Conservation (phyloP, 164 flowering plant genomes). For the Piper longum region DNA sequence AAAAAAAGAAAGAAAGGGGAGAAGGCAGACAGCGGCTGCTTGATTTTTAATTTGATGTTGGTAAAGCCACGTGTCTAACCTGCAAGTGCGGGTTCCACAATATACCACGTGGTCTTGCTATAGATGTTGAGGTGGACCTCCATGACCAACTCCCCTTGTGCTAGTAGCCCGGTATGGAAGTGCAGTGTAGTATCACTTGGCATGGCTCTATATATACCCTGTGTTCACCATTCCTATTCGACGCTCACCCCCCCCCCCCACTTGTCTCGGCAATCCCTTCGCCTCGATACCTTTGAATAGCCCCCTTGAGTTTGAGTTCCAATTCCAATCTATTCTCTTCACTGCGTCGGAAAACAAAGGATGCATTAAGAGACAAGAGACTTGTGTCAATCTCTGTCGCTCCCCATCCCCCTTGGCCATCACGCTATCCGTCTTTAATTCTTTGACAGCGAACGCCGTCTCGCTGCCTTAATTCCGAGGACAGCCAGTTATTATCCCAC, state of each 20-base stretch:
- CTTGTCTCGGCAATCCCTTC: neutral
- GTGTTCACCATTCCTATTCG: neutral
- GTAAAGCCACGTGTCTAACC: neutral
- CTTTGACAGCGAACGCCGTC: neutral
- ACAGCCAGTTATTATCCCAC: no score
- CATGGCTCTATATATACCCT: constrained; percentile 3
- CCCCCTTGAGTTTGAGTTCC: neutral
- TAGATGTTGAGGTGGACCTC: constrained; percentile 20
- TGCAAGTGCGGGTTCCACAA: constrained; percentile 19
- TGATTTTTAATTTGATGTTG: constrained; percentile 11
- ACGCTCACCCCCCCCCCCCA: constrained; percentile 1
- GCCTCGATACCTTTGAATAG: neutral
- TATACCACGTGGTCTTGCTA: constrained; percentile 48
- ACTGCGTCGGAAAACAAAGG: no score
- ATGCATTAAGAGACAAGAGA: neutral
- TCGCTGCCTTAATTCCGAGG: neutral
- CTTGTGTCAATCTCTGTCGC: constrained; percentile 1
- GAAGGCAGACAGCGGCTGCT: constrained; percentile 6
- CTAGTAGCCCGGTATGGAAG: neutral
- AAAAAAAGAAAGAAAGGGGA: no score
- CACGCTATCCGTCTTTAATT: neutral
- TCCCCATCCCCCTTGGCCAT: neutral
- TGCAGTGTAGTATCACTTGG: neutral
- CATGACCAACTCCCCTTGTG: neutral
- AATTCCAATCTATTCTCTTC: neutral